These are phyloP conservation scores for Dioscorea zingiberensis DNA, from an alignment of 106 monocot genomes.

Conservation along the genomic window DNA sequence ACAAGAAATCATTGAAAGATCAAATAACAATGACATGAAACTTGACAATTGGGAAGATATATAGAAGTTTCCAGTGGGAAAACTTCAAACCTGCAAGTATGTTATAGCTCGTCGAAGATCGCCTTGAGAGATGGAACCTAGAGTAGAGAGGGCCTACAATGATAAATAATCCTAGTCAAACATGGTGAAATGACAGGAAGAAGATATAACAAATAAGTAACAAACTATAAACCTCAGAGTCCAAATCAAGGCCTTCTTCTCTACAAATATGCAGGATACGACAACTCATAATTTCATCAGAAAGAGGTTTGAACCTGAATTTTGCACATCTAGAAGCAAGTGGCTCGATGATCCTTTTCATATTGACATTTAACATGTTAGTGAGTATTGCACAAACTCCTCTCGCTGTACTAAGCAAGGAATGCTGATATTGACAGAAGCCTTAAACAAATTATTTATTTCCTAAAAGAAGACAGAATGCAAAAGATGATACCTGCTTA, in stretches of 20 bases:
- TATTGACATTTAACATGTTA: neutral
- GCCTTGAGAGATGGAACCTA: slow-evolving; percentile 82
- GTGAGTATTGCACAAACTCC: neutral
- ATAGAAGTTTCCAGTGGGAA: neutral
- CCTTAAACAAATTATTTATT: neutral
- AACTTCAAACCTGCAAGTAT: slow-evolving; percentile 73
- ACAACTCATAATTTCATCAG: slow-evolving; percentile 75
- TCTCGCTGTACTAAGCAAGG: neutral
- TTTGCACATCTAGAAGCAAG: slow-evolving; percentile 99
- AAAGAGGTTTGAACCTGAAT: slow-evolving; percentile 89
- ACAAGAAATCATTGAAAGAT: neutral
- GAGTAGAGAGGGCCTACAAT: slow-evolving; percentile 74
- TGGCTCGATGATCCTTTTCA: slow-evolving; percentile 91
- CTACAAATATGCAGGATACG: slow-evolving; percentile 85
- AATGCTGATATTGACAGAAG: neutral
- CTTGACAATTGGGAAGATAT: neutral
- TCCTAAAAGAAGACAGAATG: neutral
- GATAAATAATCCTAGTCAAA: neutral
- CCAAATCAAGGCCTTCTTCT: slow-evolving; percentile 74
- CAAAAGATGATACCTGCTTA: slow-evolving; percentile 66
- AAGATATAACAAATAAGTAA: neutral
- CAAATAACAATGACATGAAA: neutral
- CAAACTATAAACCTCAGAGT: slow-evolving; percentile 47
- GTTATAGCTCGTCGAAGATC: slow-evolving; percentile 99
- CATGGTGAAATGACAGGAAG: too few relatives aligned